phyloP scores from a whole-genome alignment of 2,329 filamentous ascomycete genomes.

The Boeremia lycopersici region DNA sequence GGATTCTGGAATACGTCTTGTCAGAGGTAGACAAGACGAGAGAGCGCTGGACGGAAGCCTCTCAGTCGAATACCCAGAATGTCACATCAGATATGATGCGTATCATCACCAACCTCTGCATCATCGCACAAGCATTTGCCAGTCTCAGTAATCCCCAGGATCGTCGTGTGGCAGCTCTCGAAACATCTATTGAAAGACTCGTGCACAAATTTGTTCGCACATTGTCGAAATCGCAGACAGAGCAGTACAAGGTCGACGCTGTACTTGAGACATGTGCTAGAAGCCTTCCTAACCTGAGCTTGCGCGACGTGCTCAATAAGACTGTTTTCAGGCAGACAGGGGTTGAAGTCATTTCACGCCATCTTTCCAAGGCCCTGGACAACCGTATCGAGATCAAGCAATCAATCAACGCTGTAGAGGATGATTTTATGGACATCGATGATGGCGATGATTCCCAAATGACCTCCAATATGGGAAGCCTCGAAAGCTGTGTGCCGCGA shows the following conservation, averaged over 20 bases:
- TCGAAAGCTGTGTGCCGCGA: slow-evolving; percentile 51
- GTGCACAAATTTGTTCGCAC: slow-evolving; percentile 41
- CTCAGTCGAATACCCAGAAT: slow-evolving; percentile 50
- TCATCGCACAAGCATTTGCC: slow-evolving; percentile 47
- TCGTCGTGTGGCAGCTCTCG: slow-evolving; percentile 30
- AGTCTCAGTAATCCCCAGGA: slow-evolving; percentile 25
- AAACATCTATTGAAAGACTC: slow-evolving; percentile 29
- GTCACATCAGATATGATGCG: slow-evolving; percentile 59
- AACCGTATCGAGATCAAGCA: slow-evolving; percentile 38
- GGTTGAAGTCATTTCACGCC: slow-evolving; percentile 41
- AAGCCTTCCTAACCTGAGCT: slow-evolving; percentile 38
- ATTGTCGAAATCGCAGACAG: slow-evolving; percentile 46
- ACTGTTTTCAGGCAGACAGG: slow-evolving; percentile 35
- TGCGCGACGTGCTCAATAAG: slow-evolving; percentile 19
- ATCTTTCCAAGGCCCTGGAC: slow-evolving; percentile 40
- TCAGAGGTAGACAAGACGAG: slow-evolving; percentile 53
- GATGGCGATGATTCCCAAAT: slow-evolving; percentile 66
- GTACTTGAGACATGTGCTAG: slow-evolving; percentile 47
- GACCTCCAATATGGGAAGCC: slow-evolving; percentile 53
- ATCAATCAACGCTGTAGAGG: slow-evolving; percentile 44
- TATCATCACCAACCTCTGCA: slow-evolving; percentile 56
- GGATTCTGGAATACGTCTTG: slow-evolving; percentile 54
- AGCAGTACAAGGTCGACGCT: slow-evolving; percentile 52
- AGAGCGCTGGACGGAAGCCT: slow-evolving; percentile 52
- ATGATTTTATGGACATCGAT: slow-evolving; percentile 71